Base-by-base conservation (phyloP, 768 basidiomycete species). In the Suillus decipiens region DNA sequence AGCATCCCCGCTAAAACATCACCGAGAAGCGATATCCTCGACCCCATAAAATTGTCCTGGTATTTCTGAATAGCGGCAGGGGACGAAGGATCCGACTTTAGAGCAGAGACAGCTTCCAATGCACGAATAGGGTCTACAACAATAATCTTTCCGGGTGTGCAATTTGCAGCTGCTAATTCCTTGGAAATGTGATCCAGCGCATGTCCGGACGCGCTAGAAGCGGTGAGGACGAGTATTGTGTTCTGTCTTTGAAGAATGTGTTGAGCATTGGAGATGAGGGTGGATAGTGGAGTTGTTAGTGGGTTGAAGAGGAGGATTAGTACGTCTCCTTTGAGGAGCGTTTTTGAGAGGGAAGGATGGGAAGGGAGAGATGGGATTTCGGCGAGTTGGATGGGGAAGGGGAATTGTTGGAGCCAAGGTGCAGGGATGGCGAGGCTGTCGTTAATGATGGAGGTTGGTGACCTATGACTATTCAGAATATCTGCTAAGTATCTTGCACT, bases 271-370 rank as follows among this genome's bases (percentile, higher is more conserved):
- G 54, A 8, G 17, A 65, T 58, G 19, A 88, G 70, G 24, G 77
- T 70, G 1, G 79, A 67, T 24, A 87, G 71, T 9, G 83, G 77
- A 1, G 80, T 83, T 24, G 82, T 81, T 43, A 87, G 62, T 7
- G 89, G 87, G 63, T 90, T 89, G 69, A 78, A 82, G 17, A 90
- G 77, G 19, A 92, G 66, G 64, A 93, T 73, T n/a, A 87, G 81
- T 42, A 90, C 76, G 68, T 92, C 89, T 9, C 86, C 86, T 64
- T 75, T 74, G 63, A 74, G 63, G 41, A 69, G 65, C 41, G 67
- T 68, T 45, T 67, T 64, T 54, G 64, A 59, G 59, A 61, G 42
- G 59, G 41, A 57, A 43, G 68, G 47, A 62, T 67, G 56, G 45
- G 71, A 69, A 12, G 55, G 59, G 41, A 72, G 65, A 28, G 69